phyloP scores from a whole-genome alignment of 371 early-diverging fungal genomes.

The Mucor lusitanicus region DNA sequence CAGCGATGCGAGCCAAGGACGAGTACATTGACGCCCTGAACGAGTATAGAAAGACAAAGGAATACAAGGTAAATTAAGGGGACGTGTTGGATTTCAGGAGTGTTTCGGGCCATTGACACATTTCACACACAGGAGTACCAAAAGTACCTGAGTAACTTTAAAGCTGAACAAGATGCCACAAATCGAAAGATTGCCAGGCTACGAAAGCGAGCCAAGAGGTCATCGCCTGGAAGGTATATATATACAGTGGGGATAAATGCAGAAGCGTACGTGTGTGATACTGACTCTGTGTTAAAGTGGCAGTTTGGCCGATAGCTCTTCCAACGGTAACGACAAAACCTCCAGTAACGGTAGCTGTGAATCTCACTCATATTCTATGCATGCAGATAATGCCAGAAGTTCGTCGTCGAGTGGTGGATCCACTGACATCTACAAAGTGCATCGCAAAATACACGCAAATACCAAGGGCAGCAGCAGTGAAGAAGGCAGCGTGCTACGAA shows the following conservation, averaged over 20 bases:
- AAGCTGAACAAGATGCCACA: constrained; percentile 40
- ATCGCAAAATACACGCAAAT: not conserved
- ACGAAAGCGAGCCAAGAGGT: constrained; percentile 26
- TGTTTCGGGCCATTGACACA: too few relatives aligned
- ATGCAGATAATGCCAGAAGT: constrained; percentile 11
- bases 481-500: not conserved
- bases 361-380: not conserved
- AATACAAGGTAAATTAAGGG: constrained; percentile 30
- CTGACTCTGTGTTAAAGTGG: constrained; percentile 3
- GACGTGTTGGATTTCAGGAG: too few relatives aligned
- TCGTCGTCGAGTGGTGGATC: constrained; percentile 22
- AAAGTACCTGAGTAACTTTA: constrained; percentile 37
- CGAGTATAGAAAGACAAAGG: constrained; percentile 38
- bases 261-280: not conserved
- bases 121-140: constrained; percentile 34
- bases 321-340: constrained; percentile 7
- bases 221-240: constrained; percentile 18
- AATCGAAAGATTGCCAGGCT: constrained; percentile 24
- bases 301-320: constrained; percentile 17
- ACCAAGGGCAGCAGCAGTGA: constrained; percentile 1
- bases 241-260: too few relatives aligned
- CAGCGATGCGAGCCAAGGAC: constrained; percentile 44
- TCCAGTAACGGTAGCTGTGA: constrained; percentile 1
- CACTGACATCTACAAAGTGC: constrained; percentile 18
- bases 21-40: constrained; percentile 36